These are phyloP conservation scores for Cornus kousa DNA, from an alignment of 148 eudicot genomes.

Conservation along the genomic window DNA sequence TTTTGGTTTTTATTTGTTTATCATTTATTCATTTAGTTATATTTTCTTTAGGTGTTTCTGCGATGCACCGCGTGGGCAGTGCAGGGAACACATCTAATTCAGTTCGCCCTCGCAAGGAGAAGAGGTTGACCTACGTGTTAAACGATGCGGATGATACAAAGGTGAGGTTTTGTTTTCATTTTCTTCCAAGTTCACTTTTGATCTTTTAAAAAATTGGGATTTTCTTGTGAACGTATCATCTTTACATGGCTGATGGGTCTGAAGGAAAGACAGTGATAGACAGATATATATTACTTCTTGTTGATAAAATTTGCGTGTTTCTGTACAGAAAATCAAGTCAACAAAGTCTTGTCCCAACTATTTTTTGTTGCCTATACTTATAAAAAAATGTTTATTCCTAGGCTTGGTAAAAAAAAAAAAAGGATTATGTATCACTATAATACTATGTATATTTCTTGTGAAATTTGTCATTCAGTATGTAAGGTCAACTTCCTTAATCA, in stretches of 20 bases:
- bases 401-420: too few relatives aligned
- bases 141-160: conserved; percentile 82
- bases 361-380: too few relatives aligned
- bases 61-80: conserved; percentile 96
- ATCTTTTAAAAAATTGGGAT: background rate
- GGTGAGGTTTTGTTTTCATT: conserved; percentile 35
- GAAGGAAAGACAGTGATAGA: background rate
- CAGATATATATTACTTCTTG: background rate
- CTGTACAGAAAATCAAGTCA: too few relatives aligned
- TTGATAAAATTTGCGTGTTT: background rate
- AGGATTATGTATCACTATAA: too few relatives aligned
- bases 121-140: conserved; percentile 80
- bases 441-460: background rate
- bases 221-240: background rate
- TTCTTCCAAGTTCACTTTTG: background rate
- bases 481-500: background rate
- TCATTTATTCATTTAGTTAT: background rate
- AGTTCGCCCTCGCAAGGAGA: conserved; percentile 87
- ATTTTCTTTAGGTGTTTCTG: conserved; percentile 34
- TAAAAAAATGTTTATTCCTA: too few relatives aligned
- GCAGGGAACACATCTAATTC: conserved; percentile 82
- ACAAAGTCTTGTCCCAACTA: too few relatives aligned
- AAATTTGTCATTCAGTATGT: background rate
- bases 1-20: background rate
- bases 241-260: background rate